Percentiles rank a stretch among this genome's conserved stretches.
Evolutionary conservation across 2,329 filamentous ascomycete species (phyloP).

Genomic region (Colletotrichum lindemuthianum): DNA sequence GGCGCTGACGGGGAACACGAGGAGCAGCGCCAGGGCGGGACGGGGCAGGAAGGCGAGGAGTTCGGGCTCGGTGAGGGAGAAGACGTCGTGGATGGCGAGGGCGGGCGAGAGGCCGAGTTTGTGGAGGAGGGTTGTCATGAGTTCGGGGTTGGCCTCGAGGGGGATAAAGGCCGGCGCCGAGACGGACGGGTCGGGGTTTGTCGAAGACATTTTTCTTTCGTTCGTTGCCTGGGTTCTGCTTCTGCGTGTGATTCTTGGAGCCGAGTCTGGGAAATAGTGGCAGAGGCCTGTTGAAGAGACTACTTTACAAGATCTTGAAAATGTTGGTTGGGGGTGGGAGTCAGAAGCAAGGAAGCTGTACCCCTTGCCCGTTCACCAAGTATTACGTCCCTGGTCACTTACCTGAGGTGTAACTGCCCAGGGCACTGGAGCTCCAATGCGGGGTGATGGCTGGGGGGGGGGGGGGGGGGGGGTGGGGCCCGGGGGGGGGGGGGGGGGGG

Average conservation of each 20-base stretch:
- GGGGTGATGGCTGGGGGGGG: constrained; percentile 16
- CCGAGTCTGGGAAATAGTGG: not conserved
- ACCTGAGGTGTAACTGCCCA: constrained; percentile 5
- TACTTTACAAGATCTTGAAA: not conserved
- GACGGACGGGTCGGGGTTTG: constrained; percentile 52
- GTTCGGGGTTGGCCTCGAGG: constrained; percentile 81
- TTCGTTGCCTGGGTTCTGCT: not conserved
- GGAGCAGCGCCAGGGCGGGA: constrained; percentile 86
- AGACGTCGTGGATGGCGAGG: constrained; percentile 89
- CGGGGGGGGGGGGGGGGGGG: not conserved
- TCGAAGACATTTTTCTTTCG: constrained; percentile 37
- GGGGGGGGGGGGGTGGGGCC: too few relatives aligned
- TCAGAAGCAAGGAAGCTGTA: too few relatives aligned
- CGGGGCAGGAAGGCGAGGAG: constrained; percentile 88
- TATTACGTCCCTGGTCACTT: too few relatives aligned
- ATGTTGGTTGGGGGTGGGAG: not conserved
- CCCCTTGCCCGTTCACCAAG: too few relatives aligned
- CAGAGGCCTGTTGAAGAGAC: not conserved
- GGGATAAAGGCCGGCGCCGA: constrained; percentile 63
- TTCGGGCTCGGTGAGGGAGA: constrained; percentile 85
- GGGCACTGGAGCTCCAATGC: constrained; percentile 12
- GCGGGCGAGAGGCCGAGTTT: constrained; percentile 83
- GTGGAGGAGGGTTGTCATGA: constrained; percentile 86
- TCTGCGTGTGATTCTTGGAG: not conserved
- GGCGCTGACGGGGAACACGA: constrained; percentile 88